These are phyloP conservation scores for bread wheat (Triticum aestivum) DNA, from an alignment of 176 grass and related monocot species.

Conservation along the genomic window IWGSC_CS_RefSeq_v2.1 NC_057803.1:631414230-631414729, in stretches of 20 bases:
- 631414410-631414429: background rate
- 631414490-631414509: background rate
- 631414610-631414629: slow-evolving; percentile 94
- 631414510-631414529: slow-evolving; percentile 30
- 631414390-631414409: background rate
- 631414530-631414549: slow-evolving; percentile 22
- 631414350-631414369: background rate
- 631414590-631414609: slow-evolving; percentile 93
- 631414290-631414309: background rate
- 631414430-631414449: background rate
- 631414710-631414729: slow-evolving; percentile 98
- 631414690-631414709: slow-evolving; percentile 78
- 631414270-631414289: background rate
- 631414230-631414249: background rate
- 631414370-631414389: background rate
- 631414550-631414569: slow-evolving; percentile 32
- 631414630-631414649: slow-evolving; percentile 91
- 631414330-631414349: background rate
- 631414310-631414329: background rate
- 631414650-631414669: slow-evolving; percentile 86
- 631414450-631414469: background rate
- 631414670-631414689: slow-evolving; percentile 91
- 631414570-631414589: slow-evolving; percentile 25
- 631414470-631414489: slow-evolving; percentile 30
- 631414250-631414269: background rate